phyloP scores from a whole-genome alignment of 2,329 filamentous ascomycete species.

The Sclerotinia spermophila region DNA sequence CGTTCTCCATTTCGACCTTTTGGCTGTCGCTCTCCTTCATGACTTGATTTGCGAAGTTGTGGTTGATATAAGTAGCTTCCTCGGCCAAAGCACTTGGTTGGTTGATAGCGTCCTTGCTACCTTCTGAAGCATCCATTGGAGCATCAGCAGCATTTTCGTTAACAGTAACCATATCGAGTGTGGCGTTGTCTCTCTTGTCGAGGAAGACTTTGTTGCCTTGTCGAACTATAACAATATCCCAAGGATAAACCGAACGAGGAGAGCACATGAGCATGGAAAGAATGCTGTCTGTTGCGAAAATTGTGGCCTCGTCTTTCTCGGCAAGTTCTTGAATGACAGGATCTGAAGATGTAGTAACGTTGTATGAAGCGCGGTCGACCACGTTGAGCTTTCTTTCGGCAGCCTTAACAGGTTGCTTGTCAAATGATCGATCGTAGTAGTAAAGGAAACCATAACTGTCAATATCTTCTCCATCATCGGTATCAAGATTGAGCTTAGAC shows the following conservation, averaged over 20 bases:
- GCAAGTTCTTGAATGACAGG: slow-evolving; percentile 95
- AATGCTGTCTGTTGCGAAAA: slow-evolving; percentile 96
- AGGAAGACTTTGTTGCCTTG: slow-evolving; percentile 97
- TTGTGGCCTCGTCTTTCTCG: slow-evolving; percentile 91
- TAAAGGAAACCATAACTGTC: slow-evolving; percentile 96
- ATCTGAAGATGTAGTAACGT: slow-evolving; percentile 93
- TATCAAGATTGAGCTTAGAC: slow-evolving; percentile 91
- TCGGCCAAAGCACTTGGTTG: slow-evolving; percentile 88
- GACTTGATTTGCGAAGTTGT: slow-evolving; percentile 97
- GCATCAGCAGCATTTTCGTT: slow-evolving; percentile 98
- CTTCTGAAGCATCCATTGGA: slow-evolving; percentile 84
- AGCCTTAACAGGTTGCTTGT: slow-evolving; percentile 88
- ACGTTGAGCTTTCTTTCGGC: slow-evolving; percentile 83
- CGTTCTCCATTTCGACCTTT: slow-evolving; percentile 80
- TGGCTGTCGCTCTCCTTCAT: slow-evolving; percentile 74
- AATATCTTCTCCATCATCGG: slow-evolving; percentile 90
- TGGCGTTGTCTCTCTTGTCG: slow-evolving; percentile 95
- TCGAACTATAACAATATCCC: slow-evolving; percentile 92
- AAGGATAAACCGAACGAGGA: slow-evolving; percentile 93
- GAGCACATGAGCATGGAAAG: slow-evolving; percentile 99
- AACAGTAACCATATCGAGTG: slow-evolving; percentile 95
- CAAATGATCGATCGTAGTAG: slow-evolving; percentile 94
- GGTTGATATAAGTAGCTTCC: slow-evolving; percentile 99
- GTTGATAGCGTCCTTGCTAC: slow-evolving; percentile 92
- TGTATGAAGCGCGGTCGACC: slow-evolving; percentile 93